These are phyloP conservation scores for Huiozyma naganishii DNA, from an alignment of 805 yeast genomes.

Conservation along the genomic window DNA sequence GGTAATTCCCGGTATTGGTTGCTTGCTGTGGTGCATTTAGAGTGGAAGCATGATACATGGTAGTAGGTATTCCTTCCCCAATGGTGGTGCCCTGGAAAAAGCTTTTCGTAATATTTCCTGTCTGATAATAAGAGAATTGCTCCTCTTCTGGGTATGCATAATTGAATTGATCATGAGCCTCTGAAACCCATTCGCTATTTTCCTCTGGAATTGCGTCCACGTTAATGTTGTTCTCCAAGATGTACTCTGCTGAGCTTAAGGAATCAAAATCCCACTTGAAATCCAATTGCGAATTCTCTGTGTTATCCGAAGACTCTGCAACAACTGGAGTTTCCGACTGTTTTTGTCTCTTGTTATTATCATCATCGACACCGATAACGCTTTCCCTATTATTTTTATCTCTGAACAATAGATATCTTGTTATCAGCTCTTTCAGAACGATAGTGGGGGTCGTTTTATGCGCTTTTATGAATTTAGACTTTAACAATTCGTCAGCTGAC, in stretches of 20 bases:
- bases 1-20: constrained; percentile 11
- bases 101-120: constrained; percentile 9
- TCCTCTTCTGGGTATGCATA: constrained; percentile 28
- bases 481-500: constrained; percentile 71
- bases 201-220: constrained; percentile 28
- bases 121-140: constrained; percentile 17
- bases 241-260: constrained; percentile 59
- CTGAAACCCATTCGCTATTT: constrained; percentile 16
- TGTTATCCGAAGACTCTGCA: constrained; percentile 1
- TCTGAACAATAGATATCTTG: constrained; percentile 66
- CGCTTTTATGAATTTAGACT: constrained; percentile 58
- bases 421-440: constrained; percentile 60
- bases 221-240: constrained; percentile 58
- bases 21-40: constrained; percentile 19
- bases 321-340: constrained; percentile 11
- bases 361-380: constrained; percentile 28
- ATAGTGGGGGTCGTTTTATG: constrained; percentile 52
- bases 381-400: constrained; percentile 51
- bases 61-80: constrained; percentile 19
- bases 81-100: constrained; percentile 24
- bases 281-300: constrained; percentile 28
- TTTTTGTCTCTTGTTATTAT: constrained; percentile 31
- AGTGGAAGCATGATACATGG: constrained; percentile 20
- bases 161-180: constrained; percentile 18
- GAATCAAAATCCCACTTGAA: constrained; percentile 90